These are phyloP conservation scores for Mortierella antarctica DNA, from an alignment of 192 early-diverging fungal species.

Conservation along the genomic window DNA sequence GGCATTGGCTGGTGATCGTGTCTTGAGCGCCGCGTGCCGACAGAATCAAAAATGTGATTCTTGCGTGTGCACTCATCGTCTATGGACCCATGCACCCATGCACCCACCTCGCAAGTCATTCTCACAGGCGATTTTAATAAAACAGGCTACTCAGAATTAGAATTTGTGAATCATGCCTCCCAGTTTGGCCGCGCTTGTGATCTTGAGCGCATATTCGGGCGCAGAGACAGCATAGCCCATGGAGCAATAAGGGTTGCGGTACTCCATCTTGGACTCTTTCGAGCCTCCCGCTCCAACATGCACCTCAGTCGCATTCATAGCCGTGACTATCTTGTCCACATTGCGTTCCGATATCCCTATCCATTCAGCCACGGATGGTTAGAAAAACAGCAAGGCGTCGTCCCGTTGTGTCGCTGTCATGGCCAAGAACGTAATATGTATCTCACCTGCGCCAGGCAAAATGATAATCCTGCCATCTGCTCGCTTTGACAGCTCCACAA, in stretches of 20 bases:
- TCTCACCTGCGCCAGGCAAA: slow-evolving; percentile 68
- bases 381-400: background rate
- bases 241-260: slow-evolving; percentile 46
- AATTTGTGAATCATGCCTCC: slow-evolving; percentile 48
- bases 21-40: background rate
- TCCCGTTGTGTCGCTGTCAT: background rate
- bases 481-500: slow-evolving; percentile 54
- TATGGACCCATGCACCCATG: too few species aligned
- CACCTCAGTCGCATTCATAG: slow-evolving; percentile 57
- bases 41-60: background rate
- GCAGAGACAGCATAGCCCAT: slow-evolving; percentile 53
- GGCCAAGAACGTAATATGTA: background rate
- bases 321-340: slow-evolving; percentile 50
- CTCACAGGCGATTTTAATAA: background rate
- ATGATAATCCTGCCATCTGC: slow-evolving; percentile 62
- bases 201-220: slow-evolving; percentile 44
- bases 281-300: slow-evolving; percentile 64
- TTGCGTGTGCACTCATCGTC: too few species aligned
- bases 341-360: slow-evolving; percentile 65
- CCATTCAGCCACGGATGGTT: background rate
- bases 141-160: background rate
- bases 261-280: slow-evolving; percentile 48
- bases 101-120: too few species aligned
- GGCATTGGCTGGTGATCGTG: too few species aligned
- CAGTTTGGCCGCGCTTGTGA: slow-evolving; percentile 35